These are phyloP conservation scores for Madurella fahalii DNA, from an alignment of 2,329 filamentous ascomycete genomes.

Conservation along the genomic window DNA sequence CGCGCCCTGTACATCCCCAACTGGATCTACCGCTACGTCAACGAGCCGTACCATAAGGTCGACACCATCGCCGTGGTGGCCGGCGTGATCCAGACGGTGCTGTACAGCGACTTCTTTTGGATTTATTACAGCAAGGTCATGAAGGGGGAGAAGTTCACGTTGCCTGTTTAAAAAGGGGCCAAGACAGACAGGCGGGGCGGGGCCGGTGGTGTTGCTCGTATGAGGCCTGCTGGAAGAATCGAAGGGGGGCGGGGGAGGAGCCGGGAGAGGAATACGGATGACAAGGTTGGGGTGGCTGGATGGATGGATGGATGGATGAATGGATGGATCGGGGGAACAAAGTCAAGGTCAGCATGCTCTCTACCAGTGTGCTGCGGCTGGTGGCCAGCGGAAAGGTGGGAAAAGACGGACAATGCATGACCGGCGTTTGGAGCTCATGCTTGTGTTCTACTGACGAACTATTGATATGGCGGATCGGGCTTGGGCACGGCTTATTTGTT, in stretches of 20 bases:
- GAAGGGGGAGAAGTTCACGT: slow-evolving; percentile 83
- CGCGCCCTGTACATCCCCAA: slow-evolving; percentile 96
- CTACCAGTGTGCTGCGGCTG: not conserved
- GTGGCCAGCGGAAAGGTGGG: not conserved
- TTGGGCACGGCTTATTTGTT: not conserved
- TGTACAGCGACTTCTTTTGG: slow-evolving; percentile 99
- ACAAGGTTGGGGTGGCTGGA: not conserved
- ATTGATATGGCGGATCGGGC: not conserved
- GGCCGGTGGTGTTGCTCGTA: not conserved
- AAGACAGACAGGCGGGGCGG: not conserved
- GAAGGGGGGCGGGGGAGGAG: not conserved
- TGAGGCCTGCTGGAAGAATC: not conserved
- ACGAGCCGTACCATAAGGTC: slow-evolving; percentile 65
- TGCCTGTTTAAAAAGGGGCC: slow-evolving; percentile 63
- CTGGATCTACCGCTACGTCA: slow-evolving; percentile 89
- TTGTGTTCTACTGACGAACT: slow-evolving; percentile 2
- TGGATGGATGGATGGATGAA: not conserved
- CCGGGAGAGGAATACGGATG: not conserved
- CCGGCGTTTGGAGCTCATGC: slow-evolving; percentile 18
- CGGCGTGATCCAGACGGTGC: slow-evolving; percentile 84
- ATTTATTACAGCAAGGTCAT: slow-evolving; percentile 97
- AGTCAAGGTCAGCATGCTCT: not conserved
- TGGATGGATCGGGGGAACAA: not conserved
- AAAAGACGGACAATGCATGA: slow-evolving; percentile 13
- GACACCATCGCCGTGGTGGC: slow-evolving; percentile 87